Evolutionary conservation across 2,329 filamentous ascomycete species (phyloP).

Genomic region (Microascus cirrosus): DNA sequence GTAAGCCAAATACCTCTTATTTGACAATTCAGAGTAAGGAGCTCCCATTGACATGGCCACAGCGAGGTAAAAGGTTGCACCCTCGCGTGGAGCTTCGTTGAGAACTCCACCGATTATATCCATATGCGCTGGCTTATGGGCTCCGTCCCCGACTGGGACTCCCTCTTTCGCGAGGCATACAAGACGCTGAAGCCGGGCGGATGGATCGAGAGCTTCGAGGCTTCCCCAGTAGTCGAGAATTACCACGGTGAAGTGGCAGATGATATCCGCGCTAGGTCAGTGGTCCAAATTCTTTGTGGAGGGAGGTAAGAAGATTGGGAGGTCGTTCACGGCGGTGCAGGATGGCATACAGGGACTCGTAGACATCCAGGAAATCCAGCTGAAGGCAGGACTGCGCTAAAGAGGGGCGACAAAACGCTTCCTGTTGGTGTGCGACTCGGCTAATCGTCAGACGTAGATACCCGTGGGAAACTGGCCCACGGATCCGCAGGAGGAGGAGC

Average conservation of each 20-base stretch:
- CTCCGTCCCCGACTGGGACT: constrained; percentile 42
- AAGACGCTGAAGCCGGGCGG: constrained; percentile 32
- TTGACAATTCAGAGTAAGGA: too few relatives aligned
- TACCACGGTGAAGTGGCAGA: constrained; percentile 17
- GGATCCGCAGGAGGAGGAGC: constrained; percentile 11
- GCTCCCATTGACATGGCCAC: neutral
- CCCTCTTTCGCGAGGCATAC: constrained; percentile 38
- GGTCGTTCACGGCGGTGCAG: constrained; percentile 15
- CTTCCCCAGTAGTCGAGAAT: constrained; percentile 23
- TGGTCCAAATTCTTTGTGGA: constrained; percentile 17
- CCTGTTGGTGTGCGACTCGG: neutral
- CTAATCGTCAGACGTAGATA: neutral
- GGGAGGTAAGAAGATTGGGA: constrained; percentile 16
- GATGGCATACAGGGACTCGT: constrained; percentile 14
- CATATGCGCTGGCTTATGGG: constrained; percentile 48
- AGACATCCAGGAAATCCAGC: neutral
- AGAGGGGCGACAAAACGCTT: neutral
- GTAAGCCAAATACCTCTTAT: neutral
- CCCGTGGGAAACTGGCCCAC: constrained; percentile 12
- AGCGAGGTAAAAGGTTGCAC: constrained; percentile 20
- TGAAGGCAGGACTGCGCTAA: constrained; percentile 4
- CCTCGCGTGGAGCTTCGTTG: constrained; percentile 29
- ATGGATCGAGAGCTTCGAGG: constrained; percentile 17
- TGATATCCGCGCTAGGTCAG: constrained; percentile 12
- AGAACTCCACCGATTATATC: constrained; percentile 42